Evolutionary conservation across 2,329 filamentous ascomycete genomes (phyloP).

Genomic region (Metarhizium brunneum): DNA sequence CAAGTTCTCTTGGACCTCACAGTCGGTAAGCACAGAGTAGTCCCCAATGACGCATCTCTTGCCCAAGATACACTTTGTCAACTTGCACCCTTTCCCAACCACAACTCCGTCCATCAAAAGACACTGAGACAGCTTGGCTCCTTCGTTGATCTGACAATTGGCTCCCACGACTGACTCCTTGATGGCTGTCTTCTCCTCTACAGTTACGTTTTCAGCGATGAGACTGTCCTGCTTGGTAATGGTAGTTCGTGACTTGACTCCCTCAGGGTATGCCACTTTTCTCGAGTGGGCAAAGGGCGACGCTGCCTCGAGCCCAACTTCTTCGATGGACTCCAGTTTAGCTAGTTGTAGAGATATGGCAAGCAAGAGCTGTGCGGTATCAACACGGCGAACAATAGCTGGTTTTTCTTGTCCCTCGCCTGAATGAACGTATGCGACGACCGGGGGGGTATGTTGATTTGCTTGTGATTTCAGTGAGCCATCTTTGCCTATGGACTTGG

Average conservation of each 20-base stretch:
- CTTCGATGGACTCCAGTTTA: constrained; percentile 65
- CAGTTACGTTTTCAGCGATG: constrained; percentile 78
- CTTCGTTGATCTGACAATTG: constrained; percentile 76
- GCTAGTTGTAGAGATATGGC: constrained; percentile 77
- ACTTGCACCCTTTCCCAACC: constrained; percentile 72
- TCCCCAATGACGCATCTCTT: constrained; percentile 76
- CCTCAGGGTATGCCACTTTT: constrained; percentile 77
- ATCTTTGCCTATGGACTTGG: neutral
- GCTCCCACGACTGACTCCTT: constrained; percentile 86
- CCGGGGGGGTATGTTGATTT: constrained; percentile 48
- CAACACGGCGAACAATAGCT: constrained; percentile 75
- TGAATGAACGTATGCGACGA: constrained; percentile 76
- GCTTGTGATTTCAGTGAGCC: neutral
- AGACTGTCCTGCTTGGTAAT: constrained; percentile 76
- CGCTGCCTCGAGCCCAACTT: constrained; percentile 43
- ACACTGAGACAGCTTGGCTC: constrained; percentile 80
- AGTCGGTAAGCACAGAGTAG: constrained; percentile 71
- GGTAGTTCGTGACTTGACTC: constrained; percentile 70
- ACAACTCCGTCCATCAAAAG: constrained; percentile 87
- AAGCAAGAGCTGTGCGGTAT: constrained; percentile 75
- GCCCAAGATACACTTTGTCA: constrained; percentile 83
- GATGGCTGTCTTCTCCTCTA: constrained; percentile 84
- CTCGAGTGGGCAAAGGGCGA: constrained; percentile 69
- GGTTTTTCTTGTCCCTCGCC: constrained; percentile 31
- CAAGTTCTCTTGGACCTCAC: constrained; percentile 85